Evolutionary conservation across 306 rosid genomes (phyloP).

Genomic region (Malus sylvestris): DNA sequence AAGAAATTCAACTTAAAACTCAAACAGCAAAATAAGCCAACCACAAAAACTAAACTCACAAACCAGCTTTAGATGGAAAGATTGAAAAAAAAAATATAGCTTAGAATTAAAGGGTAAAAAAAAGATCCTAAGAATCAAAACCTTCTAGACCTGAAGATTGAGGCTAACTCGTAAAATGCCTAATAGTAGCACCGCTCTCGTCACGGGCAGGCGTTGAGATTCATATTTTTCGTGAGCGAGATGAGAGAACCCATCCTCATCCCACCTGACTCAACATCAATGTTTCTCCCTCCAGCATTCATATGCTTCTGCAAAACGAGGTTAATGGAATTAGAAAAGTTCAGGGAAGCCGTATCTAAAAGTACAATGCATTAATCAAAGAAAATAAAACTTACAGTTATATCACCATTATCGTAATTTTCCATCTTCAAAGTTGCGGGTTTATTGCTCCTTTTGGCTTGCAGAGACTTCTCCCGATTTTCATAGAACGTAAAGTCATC

Average conservation of each 20-base stretch:
- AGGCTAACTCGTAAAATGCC: constrained; percentile 14
- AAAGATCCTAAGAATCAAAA: neutral
- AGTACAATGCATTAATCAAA: neutral
- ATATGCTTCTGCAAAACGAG: constrained; percentile 26
- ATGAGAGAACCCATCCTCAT: constrained; percentile 27
- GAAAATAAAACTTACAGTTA: constrained; percentile 25
- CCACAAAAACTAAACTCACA: neutral
- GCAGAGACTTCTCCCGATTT: constrained; percentile 40
- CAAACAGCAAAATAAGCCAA: neutral
- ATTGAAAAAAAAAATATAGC: neutral
- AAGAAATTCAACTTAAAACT: neutral
- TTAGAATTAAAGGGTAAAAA: neutral
- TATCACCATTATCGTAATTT: constrained; percentile 12
- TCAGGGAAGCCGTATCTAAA: neutral
- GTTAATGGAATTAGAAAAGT: neutral
- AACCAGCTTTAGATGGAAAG: neutral
- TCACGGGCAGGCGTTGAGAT: constrained; percentile 28
- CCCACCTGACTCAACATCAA: constrained; percentile 26
- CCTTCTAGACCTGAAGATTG: neutral
- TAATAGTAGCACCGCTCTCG: neutral
- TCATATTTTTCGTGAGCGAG: constrained; percentile 40
- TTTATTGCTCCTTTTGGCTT: constrained; percentile 24
- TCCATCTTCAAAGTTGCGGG: constrained; percentile 33
- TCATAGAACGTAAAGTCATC: constrained; percentile 77
- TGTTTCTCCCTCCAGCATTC: constrained; percentile 16